A percentile compares a stretch with the other conserved stretches of the same genome.
These are phyloP conservation scores for Avicennia marina DNA, from an alignment of 257 asterid genomes.

Conservation along the genomic window DNA sequence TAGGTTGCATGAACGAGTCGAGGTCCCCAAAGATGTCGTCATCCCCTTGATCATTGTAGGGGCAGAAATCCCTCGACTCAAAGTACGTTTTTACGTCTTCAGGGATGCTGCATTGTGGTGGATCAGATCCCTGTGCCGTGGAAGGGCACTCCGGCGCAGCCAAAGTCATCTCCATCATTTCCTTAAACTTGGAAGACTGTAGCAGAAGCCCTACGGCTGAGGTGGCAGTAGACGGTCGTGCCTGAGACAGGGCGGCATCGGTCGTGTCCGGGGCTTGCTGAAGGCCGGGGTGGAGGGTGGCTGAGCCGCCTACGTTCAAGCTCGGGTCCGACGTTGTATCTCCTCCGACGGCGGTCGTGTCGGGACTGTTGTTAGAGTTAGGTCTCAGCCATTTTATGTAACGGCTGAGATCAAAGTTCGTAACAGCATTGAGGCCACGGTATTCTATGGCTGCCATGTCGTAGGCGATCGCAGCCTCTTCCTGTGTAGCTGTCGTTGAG, in stretches of 20 bases:
- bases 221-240: constrained; percentile 43
- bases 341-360: constrained; percentile 9
- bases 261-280: constrained; percentile 18
- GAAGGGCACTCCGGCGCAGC: constrained; percentile 50
- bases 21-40: constrained; percentile 66
- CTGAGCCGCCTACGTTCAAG: too few species aligned
- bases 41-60: constrained; percentile 42
- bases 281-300: constrained; percentile 16
- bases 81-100: constrained; percentile 51
- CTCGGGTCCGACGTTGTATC: constrained; percentile 20
- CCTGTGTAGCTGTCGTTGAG: constrained; percentile 92
- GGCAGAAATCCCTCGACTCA: constrained; percentile 31
- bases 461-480: constrained; percentile 84
- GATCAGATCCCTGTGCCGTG: constrained; percentile 23
- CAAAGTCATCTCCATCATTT: constrained; percentile 78
- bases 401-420: constrained; percentile 77
- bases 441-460: constrained; percentile 91
- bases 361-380: constrained; percentile 16
- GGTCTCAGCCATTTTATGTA: constrained; percentile 84
- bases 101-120: constrained; percentile 50
- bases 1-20: constrained; percentile 54
- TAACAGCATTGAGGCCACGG: constrained; percentile 80
- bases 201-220: constrained; percentile 81
- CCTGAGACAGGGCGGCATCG: constrained; percentile 18
- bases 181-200: constrained; percentile 75